These are phyloP conservation scores for Cladosporium phlei DNA, from an alignment of 2,329 filamentous ascomycete genomes.

Conservation along the genomic window DNA sequence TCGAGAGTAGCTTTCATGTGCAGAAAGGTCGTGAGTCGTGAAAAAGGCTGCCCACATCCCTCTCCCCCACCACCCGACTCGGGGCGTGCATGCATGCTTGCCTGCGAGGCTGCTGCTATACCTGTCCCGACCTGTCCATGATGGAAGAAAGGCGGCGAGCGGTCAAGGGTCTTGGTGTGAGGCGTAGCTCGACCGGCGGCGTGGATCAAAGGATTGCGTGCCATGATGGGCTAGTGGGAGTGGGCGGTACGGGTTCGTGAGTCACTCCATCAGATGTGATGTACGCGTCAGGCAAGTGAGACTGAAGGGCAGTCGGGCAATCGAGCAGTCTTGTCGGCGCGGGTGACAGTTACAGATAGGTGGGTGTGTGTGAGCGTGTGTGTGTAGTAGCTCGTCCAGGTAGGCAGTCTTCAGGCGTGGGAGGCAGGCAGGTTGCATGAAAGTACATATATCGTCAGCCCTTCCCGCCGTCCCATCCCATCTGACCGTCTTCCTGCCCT, in stretches of 20 bases:
- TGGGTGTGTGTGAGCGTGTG: not conserved
- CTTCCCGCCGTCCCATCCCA: constrained; percentile 4
- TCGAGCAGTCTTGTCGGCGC: not conserved
- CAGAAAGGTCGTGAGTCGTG: constrained; percentile 3
- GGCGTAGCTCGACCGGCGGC: constrained; percentile 9
- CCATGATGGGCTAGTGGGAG: not conserved
- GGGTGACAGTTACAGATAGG: constrained; percentile 6
- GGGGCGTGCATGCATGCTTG: no score
- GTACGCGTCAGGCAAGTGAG: constrained; percentile 14
- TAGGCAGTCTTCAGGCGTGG: no score
- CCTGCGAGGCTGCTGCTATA: no score
- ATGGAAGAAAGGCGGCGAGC: no score
- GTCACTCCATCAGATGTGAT: constrained; percentile 14
- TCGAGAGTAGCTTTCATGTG: constrained; percentile 7
- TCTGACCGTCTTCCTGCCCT: constrained; percentile 8
- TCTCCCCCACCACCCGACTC: not conserved
- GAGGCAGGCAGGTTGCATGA: not conserved
- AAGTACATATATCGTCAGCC: constrained; percentile 12
- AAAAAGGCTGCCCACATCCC: not conserved
- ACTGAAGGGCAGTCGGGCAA: constrained; percentile 12
- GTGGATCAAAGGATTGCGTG: constrained; percentile 12
- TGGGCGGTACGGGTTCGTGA: constrained; percentile 10
- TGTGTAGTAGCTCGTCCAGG: no score
- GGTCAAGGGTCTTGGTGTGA: constrained; percentile 10
- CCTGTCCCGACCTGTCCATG: no score